Evolutionary conservation across 257 asterid species (phyloP).

Genomic region (Voacanga thouarsii): DNA sequence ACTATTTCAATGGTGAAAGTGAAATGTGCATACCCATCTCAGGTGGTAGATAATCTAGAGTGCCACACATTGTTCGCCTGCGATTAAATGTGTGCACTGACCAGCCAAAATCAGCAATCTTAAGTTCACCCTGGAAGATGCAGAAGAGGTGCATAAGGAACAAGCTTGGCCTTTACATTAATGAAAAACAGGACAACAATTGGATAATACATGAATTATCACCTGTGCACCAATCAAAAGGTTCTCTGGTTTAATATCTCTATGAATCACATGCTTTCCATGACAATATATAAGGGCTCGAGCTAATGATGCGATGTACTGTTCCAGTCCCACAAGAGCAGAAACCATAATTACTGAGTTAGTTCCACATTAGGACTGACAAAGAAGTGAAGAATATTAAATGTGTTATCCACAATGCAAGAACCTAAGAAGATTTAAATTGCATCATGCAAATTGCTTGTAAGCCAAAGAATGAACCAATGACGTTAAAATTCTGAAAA

Average conservation of each 20-base stretch:
- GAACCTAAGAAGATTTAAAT: not conserved
- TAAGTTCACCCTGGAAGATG: conserved; percentile 77
- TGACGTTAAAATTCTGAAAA: not conserved
- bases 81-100: conserved; percentile 97
- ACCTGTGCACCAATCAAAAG: conserved; percentile 95
- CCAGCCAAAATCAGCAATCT: conserved; percentile 98
- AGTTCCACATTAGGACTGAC: conserved; percentile 12
- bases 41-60: conserved; percentile 96
- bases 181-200: not conserved
- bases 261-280: conserved; percentile 94
- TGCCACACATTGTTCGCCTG: conserved; percentile 96
- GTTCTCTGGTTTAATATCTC: conserved; percentile 97
- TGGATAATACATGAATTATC: conserved; percentile 5
- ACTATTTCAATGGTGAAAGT: not conserved
- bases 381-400: not conserved
- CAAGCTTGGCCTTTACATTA: not conserved
- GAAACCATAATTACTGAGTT: conserved; percentile 7
- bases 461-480: not conserved
- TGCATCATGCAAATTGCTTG: not conserved
- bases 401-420: not conserved
- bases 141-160: conserved; percentile 1
- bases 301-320: conserved; percentile 94
- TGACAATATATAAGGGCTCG: conserved; percentile 95
- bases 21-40: conserved; percentile 78
- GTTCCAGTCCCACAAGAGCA: conserved; percentile 22